phyloP scores from a whole-genome alignment of 1,139 yeast species.

The Candida smagusa region DNA sequence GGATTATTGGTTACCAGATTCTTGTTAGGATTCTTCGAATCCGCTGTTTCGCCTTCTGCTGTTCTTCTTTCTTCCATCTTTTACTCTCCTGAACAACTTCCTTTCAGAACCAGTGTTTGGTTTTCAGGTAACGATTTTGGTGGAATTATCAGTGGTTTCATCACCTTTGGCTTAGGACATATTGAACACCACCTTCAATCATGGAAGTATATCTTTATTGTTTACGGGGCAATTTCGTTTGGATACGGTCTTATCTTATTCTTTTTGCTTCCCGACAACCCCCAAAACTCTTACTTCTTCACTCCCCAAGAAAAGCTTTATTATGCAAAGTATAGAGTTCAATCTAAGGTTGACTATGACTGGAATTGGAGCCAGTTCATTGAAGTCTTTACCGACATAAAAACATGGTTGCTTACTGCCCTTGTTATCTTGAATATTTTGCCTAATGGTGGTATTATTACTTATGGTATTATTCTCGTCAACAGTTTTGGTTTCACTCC shows the following conservation, averaged over 20 bases:
- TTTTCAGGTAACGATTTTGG: constrained; percentile 8
- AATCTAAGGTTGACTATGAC: constrained; percentile 14
- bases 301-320: constrained; percentile 22
- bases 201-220: constrained; percentile 7
- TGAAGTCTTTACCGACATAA: constrained; percentile 25
- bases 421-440: constrained; percentile 32
- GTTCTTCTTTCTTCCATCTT: constrained; percentile 30
- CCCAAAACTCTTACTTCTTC: constrained; percentile 37
- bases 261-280: constrained; percentile 38
- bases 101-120: constrained; percentile 15
- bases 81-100: constrained; percentile 32
- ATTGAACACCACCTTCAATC: constrained; percentile 3
- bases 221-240: constrained; percentile 4
- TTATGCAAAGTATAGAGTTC: constrained; percentile 26
- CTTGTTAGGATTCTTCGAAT: constrained; percentile 24
- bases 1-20: constrained; percentile 41
- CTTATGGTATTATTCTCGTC: constrained; percentile 20
- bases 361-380: constrained; percentile 21
- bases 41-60: constrained; percentile 17
- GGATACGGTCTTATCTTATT: constrained; percentile 20
- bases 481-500: constrained; percentile 17
- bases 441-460: constrained; percentile 42
- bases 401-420: constrained; percentile 15
- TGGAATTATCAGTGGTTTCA: constrained; percentile 7
- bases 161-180: constrained; percentile 7